Base-by-base conservation (phyloP, 148 eudicot species). In the Hydrangea macrophylla region DNA sequence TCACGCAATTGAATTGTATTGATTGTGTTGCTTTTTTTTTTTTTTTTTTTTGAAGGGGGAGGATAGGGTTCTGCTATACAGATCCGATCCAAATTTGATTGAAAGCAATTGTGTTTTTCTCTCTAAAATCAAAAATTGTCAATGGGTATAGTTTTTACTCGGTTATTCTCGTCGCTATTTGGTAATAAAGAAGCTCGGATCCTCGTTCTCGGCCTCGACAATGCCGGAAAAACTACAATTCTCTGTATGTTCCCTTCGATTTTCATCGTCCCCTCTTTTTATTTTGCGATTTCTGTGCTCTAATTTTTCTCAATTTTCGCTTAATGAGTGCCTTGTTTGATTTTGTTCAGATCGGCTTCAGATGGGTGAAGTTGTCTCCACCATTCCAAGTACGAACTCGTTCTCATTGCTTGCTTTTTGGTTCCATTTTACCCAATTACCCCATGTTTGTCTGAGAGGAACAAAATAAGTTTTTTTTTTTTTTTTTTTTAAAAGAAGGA, bases 331-430 rank as follows among this genome's bases (percentile, higher is more conserved):
- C 28, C 45, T 57, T 17, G 37, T 36, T 73, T 57, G 73, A 70
- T 37, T 80, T 53, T 37, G 42, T 65, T 58, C 88, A 95, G 99
- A 95, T 91, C 93, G 97, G 79, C 92, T 95, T 67, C 99, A 95
- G 88, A 91, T 95, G 99, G 99, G 99, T 64, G 99, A 95, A 87
- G 97, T 95, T 42, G 97, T 95, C 36, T 91, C 97, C 70, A 95
- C 99, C 35, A 95, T 95, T 62, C 99, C 99, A 77, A 95, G 99
- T 95, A 64, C 68, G 92, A 82, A 69, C 44, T 78, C 79, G 59
- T 26, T 59, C 53, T 69, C 18, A 5, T 33, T 48, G n/a, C 22
- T 62, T 58, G 8, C 64, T 15, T 36, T 13, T 57, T 24, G 45
- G 30, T n/a, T 48, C 1, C n/a, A n/a, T n/a, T n/a, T n/a, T n/a